Evolutionary conservation across 768 basidiomycete species (phyloP).

Genomic region (Hemileccinum impolitum): DNA sequence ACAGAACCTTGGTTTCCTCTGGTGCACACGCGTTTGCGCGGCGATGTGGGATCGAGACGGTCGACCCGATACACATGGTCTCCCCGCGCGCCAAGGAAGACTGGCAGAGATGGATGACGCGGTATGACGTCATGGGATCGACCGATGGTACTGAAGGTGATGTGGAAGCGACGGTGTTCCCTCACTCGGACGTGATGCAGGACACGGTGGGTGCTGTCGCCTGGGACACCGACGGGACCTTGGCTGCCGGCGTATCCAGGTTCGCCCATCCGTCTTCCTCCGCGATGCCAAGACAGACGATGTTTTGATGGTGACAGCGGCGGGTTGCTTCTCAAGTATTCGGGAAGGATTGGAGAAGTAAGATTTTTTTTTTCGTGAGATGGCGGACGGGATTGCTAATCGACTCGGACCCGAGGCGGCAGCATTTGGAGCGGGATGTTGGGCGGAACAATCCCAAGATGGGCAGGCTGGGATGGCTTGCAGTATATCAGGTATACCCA

Average conservation of each 20-base stretch:
- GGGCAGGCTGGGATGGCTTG: conserved; percentile 49
- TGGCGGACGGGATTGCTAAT: neutral
- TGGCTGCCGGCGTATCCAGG: conserved; percentile 80
- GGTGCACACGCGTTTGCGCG: conserved; percentile 61
- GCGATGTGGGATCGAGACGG: conserved; percentile 26
- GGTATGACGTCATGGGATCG: conserved; percentile 26
- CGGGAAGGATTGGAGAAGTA: conserved; percentile 78
- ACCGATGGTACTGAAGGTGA: neutral
- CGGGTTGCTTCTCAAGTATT: conserved; percentile 70
- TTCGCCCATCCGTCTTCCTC: conserved; percentile 15
- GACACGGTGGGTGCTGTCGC: conserved; percentile 84
- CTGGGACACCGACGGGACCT: conserved; percentile 40
- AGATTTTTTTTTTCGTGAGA: neutral
- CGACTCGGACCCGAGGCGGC: conserved; percentile 48
- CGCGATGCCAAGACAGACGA: neutral
- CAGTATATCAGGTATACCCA: conserved; percentile 57
- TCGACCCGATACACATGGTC: conserved; percentile 47
- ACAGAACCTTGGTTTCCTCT: conserved; percentile 55
- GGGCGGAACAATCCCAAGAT: conserved; percentile 46
- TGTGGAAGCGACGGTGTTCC: neutral
- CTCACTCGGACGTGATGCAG: conserved; percentile 41
- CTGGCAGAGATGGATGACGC: conserved; percentile 61
- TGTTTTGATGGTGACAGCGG: conserved; percentile 45
- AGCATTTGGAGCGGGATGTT: conserved; percentile 72
- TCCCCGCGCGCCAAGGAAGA: conserved; percentile 45